These are phyloP conservation scores for Wilhelminamyces savonicus DNA, from an alignment of 805 yeast genomes.

Conservation along the genomic window DNA sequence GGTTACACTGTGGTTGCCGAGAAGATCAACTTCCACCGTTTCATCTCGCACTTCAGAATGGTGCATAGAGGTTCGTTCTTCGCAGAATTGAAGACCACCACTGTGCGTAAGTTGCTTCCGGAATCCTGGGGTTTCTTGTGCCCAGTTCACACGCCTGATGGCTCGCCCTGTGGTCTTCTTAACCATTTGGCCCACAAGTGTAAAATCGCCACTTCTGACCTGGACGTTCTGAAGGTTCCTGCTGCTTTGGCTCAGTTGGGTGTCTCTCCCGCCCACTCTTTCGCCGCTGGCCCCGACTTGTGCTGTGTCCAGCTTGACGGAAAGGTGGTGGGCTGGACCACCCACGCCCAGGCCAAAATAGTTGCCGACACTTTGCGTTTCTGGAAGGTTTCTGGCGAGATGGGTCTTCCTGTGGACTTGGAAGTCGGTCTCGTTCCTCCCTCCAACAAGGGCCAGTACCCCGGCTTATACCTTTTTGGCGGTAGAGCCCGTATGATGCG, in stretches of 20 bases:
- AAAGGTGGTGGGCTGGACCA: constrained; percentile 85
- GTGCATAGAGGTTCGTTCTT: constrained; percentile 99
- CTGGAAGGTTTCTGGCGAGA: constrained; percentile 83
- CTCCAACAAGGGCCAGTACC: constrained; percentile 93
- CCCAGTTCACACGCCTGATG: constrained; percentile 99
- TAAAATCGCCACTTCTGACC: constrained; percentile 67
- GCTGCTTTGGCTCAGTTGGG: constrained; percentile 64
- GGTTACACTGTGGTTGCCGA: constrained; percentile 99
- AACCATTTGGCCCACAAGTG: constrained; percentile 97
- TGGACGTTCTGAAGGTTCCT: constrained; percentile 72
- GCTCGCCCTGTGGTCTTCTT: constrained; percentile 96
- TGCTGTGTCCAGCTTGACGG: constrained; percentile 96
- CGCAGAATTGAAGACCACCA: constrained; percentile 94
- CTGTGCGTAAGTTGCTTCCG: constrained; percentile 92
- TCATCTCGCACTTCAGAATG: constrained; percentile 98
- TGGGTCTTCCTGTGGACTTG: constrained; percentile 75
- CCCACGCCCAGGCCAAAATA: constrained; percentile 79
- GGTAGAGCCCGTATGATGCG: constrained; percentile 94
- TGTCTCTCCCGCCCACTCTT: constrained; percentile 71
- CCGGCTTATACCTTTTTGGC: constrained; percentile 88
- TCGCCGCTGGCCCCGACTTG: constrained; percentile 81
- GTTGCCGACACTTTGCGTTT: constrained; percentile 86
- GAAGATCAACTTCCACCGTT: constrained; percentile 94
- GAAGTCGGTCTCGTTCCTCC: constrained; percentile 97
- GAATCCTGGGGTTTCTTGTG: constrained; percentile 99